Evolutionary conservation across 805 yeast species (phyloP).

Genomic region (Grigorovia jiainica): DNA sequence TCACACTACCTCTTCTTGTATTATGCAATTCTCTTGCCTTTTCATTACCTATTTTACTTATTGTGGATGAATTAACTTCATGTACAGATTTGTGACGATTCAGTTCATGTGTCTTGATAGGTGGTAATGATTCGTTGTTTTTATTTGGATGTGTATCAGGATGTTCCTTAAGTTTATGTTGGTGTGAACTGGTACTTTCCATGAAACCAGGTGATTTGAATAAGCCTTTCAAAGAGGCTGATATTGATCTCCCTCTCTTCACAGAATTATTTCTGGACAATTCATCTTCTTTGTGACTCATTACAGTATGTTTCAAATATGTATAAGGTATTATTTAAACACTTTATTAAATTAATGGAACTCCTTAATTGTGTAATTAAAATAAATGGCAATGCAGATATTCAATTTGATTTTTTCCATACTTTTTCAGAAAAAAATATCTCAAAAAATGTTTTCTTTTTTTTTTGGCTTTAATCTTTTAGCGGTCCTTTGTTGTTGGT

Average conservation of each 20-base stretch:
- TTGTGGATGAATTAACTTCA: background rate
- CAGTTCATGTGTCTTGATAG: slow-evolving; percentile 1
- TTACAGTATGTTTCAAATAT: no score
- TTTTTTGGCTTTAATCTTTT: no score
- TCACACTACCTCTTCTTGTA: slow-evolving; percentile 8
- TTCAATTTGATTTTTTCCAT: no score
- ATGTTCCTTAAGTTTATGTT: background rate
- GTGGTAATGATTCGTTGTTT: no score
- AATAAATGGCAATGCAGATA: no score
- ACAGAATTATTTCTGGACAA: slow-evolving; percentile 6
- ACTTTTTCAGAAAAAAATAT: no score
- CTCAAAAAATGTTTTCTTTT: no score
- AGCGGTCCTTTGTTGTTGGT: no score
- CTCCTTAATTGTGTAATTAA: no score
- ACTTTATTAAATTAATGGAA: no score
- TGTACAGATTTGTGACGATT: slow-evolving; percentile 1
- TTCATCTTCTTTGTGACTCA: slow-evolving; percentile 35
- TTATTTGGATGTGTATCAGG: no score
- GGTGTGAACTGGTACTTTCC: background rate
- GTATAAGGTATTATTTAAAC: background rate
- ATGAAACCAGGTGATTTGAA: slow-evolving; percentile 9
- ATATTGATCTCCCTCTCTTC: slow-evolving; percentile 18
- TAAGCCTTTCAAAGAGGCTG: slow-evolving; percentile 22
- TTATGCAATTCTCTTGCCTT: slow-evolving; percentile 19
- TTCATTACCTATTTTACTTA: slow-evolving; percentile 7